Conservation (phyloP, 495 filamentous ascomycete species). For the Penicillium robsamsonii region DNA sequence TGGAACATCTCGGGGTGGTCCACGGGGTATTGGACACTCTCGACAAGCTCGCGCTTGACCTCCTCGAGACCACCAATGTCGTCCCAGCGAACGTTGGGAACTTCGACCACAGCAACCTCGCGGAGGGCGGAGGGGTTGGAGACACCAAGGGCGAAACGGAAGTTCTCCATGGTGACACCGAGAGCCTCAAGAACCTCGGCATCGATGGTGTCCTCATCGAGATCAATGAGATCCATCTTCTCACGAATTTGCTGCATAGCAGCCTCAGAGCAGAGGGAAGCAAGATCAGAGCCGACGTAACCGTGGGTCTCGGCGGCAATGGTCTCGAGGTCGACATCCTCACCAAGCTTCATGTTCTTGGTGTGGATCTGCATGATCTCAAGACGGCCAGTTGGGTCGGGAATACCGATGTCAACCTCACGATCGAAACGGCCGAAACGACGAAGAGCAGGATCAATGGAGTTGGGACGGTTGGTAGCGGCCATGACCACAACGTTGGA, state of each 20-base stretch:
- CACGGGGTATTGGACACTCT: constrained; percentile 98
- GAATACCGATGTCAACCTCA: constrained; percentile 97
- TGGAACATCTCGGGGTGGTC: constrained; percentile 99
- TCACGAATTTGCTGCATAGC: constrained; percentile 99
- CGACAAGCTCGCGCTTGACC: constrained; percentile 99
- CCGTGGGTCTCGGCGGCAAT: constrained; percentile 98
- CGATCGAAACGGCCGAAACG: constrained; percentile 97
- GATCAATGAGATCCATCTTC: constrained; percentile 99
- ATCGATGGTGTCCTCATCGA: constrained; percentile 98
- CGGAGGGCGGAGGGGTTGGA: constrained; percentile 98
- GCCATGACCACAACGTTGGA: constrained; percentile 99
- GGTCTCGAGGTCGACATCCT: constrained; percentile 94
- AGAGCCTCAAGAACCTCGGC: constrained; percentile 97
- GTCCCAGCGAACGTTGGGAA: constrained; percentile 98
- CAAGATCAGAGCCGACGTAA: constrained; percentile 98
- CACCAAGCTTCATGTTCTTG: constrained; percentile 99
- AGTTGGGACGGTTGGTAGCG: constrained; percentile 95
- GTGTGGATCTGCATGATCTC: constrained; percentile 99
- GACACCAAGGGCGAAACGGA: constrained; percentile 95
- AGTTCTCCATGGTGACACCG: constrained; percentile 99
- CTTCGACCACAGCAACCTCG: constrained; percentile 98
- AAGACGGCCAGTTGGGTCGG: constrained; percentile 95
- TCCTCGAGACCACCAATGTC: constrained; percentile 98
- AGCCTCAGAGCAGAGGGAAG: constrained; percentile 97
- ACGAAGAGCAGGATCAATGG: constrained; percentile 90